Evolutionary conservation across 345 rosid genomes (phyloP), one percentile per base, ranked within the genome.

Genomic region (Camelina sativa): DNA sequence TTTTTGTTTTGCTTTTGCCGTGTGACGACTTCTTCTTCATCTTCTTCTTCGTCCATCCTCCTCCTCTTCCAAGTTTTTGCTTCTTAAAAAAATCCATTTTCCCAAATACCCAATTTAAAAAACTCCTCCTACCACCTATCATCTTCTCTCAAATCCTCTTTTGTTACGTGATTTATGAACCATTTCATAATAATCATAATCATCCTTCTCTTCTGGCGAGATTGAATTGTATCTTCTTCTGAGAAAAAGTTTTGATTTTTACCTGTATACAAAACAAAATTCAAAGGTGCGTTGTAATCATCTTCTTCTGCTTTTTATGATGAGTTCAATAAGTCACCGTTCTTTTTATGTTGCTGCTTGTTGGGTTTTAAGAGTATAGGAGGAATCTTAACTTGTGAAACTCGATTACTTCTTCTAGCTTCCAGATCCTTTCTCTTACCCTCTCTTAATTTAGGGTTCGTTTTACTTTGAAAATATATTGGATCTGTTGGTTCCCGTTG

Each of bases 11-110:
- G 8, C 30, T 40, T 53, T 43, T 40, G 73, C 76, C 80, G 80
- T 77, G 80, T 43, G 69, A 72, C 38, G 77, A 72, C 80, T 77
- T 72, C 68, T 77, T 72, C 68, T 72, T 48, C 62, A 0, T 75
- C 63, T 1, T 73, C 44, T 9, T 60, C 65, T 6, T 34, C 37
- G 8, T 34, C 9, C 35, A 25, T 25, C 22, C 3, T 54, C 17
- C 0, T 41, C 10, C 17, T 67, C 62, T 53, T 32, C 22, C 22
- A 35, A 76, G 66, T 71, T 76, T 46, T 34, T 30, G 20, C 67
- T 51, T 68, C 68, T 59, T 37, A 34, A 34, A 47, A 47, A 66
- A n/a, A 22, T 34, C 62, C 22, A 40, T 53, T 43, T 51, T 35
- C 28, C 8, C 17, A 17, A 74, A 46, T 66, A 46, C 61, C 66